These are phyloP conservation scores for Tetradesmus obliquus DNA, from an alignment of 139 green algal genomes.

Conservation along the genomic window DNA sequence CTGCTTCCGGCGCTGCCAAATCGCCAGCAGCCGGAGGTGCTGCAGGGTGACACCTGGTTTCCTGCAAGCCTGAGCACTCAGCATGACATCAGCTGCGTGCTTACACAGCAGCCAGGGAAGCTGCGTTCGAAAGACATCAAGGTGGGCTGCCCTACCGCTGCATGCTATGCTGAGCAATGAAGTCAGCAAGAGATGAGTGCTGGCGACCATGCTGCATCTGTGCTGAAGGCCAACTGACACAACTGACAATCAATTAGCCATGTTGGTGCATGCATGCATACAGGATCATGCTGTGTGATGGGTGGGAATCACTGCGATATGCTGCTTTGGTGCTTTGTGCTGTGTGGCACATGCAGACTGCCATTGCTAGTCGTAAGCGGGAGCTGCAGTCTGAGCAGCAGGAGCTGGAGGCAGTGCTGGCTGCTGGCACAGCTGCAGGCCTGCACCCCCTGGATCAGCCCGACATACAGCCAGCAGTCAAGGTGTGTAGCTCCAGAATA, in stretches of 20 bases:
- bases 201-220: too few relatives aligned
- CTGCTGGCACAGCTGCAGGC: slow-evolving; percentile 37
- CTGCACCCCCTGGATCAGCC: slow-evolving; percentile 65
- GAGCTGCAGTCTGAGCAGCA: slow-evolving; percentile 47
- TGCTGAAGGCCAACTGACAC: too few relatives aligned
- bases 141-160: neutral
- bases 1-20: neutral
- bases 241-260: too few relatives aligned
- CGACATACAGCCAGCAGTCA: slow-evolving; percentile 60
- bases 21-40: neutral
- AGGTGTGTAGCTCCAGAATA: slow-evolving; percentile 40
- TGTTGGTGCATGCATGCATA: neutral
- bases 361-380: slow-evolving; percentile 50
- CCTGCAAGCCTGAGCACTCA: slow-evolving; percentile 19
- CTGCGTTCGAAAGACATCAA: slow-evolving; percentile 70
- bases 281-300: too few relatives aligned
- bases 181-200: too few relatives aligned
- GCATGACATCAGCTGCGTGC: slow-evolving; percentile 67
- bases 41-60: slow-evolving; percentile 19
- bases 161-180: too few relatives aligned
- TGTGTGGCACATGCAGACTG: slow-evolving; percentile 18
- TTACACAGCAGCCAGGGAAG: slow-evolving; percentile 69
- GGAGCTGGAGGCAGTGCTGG: slow-evolving; percentile 45
- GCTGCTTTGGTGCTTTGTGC: neutral
- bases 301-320: neutral